A percentile compares a stretch with the other conserved stretches of the same genome.
phyloP scores from a whole-genome alignment of 108 stramenopile species.

The Cyclotella cryptica region DNA sequence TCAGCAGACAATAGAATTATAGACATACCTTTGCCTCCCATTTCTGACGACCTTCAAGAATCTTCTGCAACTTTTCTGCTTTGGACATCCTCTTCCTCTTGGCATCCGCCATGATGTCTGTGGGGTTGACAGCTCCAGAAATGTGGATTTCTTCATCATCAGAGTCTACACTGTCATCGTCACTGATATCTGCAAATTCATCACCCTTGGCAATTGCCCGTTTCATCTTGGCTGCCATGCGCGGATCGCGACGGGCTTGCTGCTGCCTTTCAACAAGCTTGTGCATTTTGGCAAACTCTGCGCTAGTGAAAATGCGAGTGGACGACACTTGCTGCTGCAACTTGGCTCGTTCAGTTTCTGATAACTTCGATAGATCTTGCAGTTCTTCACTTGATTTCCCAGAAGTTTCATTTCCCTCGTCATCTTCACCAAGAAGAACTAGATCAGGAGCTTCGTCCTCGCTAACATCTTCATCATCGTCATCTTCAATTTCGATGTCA shows the following conservation, averaged over 20 bases:
- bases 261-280: slow-evolving; percentile 89
- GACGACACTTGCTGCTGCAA: slow-evolving; percentile 81
- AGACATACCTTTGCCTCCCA: slow-evolving; percentile 72
- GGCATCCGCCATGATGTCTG: slow-evolving; percentile 85
- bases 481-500: slow-evolving; percentile 56
- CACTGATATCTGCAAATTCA: slow-evolving; percentile 79
- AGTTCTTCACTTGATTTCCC: slow-evolving; percentile 39
- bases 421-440: slow-evolving; percentile 56
- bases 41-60: slow-evolving; percentile 75
- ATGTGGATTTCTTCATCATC: slow-evolving; percentile 76
- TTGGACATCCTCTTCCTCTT: slow-evolving; percentile 80
- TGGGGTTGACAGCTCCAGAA: slow-evolving; percentile 71
- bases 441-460: slow-evolving; percentile 78
- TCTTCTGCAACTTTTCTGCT: slow-evolving; percentile 80
- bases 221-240: slow-evolving; percentile 82
- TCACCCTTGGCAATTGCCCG: slow-evolving; percentile 74
- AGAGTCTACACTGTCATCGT: slow-evolving; percentile 58
- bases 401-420: slow-evolving; percentile 37
- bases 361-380: slow-evolving; percentile 74
- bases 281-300: slow-evolving; percentile 89
- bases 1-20: not conserved
- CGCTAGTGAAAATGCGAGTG: slow-evolving; percentile 80
- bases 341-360: slow-evolving; percentile 74
- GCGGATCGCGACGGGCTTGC: slow-evolving; percentile 74
- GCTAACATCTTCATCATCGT: slow-evolving; percentile 50